Evolutionary conservation across 768 basidiomycete genomes (phyloP), one percentile per base, ranked within the genome.

Genomic region (Sporobolomyces roseus): DNA sequence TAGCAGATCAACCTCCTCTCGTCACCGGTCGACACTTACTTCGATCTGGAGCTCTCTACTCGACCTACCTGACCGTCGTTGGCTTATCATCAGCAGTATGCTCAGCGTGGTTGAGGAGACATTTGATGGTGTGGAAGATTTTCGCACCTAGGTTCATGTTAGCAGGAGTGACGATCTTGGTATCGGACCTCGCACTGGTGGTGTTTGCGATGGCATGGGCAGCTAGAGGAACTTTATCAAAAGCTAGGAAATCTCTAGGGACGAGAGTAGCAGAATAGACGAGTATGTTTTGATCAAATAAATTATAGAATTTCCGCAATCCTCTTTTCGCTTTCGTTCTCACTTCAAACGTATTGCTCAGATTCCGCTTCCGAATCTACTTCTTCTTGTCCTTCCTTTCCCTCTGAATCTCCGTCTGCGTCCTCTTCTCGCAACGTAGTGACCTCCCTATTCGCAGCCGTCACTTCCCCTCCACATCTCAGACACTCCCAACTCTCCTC

Each of bases 101-200:
- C 38, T 74, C 76, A 3, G 74, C 74, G n/a, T 66, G 66, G 59
- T 62, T 76, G 41, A 30, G 76, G 29, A 23, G 76, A 23, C 76
- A 77, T 54, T 36, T 77, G 23, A 76, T 77, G 72, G 76, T 97
- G 29, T 99, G 96, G 96, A 97, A 98, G 80, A 87, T 98, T 5
- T 99, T 97, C 75, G 94, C 93, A 43, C 96, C 96, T 70, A 80
- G 94, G 70, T 96, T 93, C 77, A 93, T 97, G 87, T 77, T 84
- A 21, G 89, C 84, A 0, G 90, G 84, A 0, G 75, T 85, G 5
- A 83, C 83, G 33, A 77, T 94, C 41, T 48, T 91, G 6, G 84
- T 84, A 2, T 85, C 90, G 3, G 94, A 98, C 79, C 41, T 87
- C 0, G 87, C 82, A 1, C 79, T 88, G 19, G 27, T 71, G 10